A percentile compares a stretch with the other conserved stretches of the same genome.
Conservation (phyloP, 805 yeast genomes). For the Ogataea pini region DNA sequence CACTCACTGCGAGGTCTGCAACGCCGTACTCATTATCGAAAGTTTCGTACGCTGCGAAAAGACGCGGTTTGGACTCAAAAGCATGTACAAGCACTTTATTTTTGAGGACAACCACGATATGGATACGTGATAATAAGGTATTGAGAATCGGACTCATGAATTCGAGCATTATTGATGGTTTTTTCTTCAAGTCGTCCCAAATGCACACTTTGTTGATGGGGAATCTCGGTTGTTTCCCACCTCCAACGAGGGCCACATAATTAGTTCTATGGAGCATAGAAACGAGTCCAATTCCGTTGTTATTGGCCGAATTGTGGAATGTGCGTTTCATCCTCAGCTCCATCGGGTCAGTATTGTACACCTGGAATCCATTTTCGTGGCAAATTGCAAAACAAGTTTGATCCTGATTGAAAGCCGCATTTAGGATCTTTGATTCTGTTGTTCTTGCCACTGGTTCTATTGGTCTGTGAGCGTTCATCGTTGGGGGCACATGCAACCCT, state of each 20-base stretch:
- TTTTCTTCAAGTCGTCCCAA: constrained; percentile 89
- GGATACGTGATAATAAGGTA: constrained; percentile 70
- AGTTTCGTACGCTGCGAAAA: constrained; percentile 65
- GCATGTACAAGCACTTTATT: constrained; percentile 74
- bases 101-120: constrained; percentile 71
- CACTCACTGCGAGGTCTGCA: constrained; percentile 46
- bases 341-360: constrained; percentile 86
- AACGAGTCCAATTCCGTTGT: constrained; percentile 68
- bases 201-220: constrained; percentile 79
- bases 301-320: constrained; percentile 33
- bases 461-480: constrained; percentile 37
- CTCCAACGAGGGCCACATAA: constrained; percentile 87
- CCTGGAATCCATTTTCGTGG: constrained; percentile 77
- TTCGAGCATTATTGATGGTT: constrained; percentile 70
- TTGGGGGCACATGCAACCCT: constrained; percentile 7
- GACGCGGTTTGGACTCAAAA: constrained; percentile 76
- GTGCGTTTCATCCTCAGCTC: constrained; percentile 67
- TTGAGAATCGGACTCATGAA: constrained; percentile 75
- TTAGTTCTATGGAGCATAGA: constrained; percentile 89
- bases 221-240: constrained; percentile 77
- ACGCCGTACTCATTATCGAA: constrained; percentile 61
- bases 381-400: constrained; percentile 87
- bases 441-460: constrained; percentile 22
- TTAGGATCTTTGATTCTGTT: constrained; percentile 43
- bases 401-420: constrained; percentile 83